Conservation (phyloP, 179 eudicot species). For the Monotropa hypopitys region DNA sequence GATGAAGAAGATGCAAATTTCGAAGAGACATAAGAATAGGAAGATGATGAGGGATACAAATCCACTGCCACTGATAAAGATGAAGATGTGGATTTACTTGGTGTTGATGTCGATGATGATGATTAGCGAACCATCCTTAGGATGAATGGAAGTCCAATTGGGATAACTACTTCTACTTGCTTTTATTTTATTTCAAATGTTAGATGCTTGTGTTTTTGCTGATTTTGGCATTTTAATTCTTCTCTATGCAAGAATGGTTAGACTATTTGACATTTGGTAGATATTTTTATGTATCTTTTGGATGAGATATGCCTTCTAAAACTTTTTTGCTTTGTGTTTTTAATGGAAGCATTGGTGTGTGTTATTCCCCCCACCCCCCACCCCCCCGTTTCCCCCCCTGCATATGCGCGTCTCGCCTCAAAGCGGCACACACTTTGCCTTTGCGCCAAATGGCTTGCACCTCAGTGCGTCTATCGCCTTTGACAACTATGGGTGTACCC, state of each 20-base stretch:
- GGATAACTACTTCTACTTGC: no score
- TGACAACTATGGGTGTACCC: neutral
- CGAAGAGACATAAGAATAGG: neutral
- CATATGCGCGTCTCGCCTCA: neutral
- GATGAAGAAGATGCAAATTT: neutral
- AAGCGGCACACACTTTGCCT: neutral
- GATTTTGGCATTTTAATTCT: neutral
- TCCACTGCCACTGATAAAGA: neutral
- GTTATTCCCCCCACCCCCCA: no score
- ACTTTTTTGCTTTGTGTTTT: neutral
- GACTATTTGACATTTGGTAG: neutral
- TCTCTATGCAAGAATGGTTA: neutral
- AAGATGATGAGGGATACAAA: neutral
- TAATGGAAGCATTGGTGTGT: neutral
- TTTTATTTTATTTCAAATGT: no score
- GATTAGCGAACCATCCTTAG: neutral
- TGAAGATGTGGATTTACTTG: neutral
- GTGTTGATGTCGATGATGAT: neutral
- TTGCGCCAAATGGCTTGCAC: neutral
- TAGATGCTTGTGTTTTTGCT: neutral
- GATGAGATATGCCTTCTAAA: neutral
- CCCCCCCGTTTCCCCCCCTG: no score
- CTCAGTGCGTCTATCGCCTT: neutral
- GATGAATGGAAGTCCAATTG: no score
- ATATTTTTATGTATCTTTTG: neutral